phyloP scores from a whole-genome alignment of 2,329 filamentous ascomycete genomes.

The Fusarium tjaetaba region DNA sequence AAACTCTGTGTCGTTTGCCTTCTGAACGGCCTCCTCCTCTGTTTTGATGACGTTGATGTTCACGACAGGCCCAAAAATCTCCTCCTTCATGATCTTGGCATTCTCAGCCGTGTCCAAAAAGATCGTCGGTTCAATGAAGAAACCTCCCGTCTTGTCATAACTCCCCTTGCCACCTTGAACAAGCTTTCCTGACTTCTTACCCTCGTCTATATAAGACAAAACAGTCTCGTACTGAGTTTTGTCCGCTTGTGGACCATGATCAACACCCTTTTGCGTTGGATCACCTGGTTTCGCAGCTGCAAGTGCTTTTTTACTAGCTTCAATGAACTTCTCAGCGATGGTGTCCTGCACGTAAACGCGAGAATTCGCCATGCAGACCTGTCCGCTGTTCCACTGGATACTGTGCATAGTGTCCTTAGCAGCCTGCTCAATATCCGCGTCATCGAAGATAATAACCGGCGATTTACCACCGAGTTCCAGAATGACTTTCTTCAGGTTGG shows the following conservation, averaged over 20 bases:
- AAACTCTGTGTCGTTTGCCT: constrained; percentile 59
- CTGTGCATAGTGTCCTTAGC: constrained; percentile 60
- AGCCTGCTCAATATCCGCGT: constrained; percentile 47
- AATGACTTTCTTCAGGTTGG: constrained; percentile 71
- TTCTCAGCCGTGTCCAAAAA: constrained; percentile 39
- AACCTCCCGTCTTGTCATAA: constrained; percentile 10
- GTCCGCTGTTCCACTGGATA: constrained; percentile 65
- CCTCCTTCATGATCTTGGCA: constrained; percentile 64
- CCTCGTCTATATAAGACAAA: constrained; percentile 24
- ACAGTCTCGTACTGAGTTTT: constrained; percentile 24
- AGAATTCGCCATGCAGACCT: constrained; percentile 69
- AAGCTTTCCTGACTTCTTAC: constrained; percentile 13
- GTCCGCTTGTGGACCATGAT: constrained; percentile 31
- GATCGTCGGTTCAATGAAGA: constrained; percentile 31
- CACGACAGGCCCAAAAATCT: constrained; percentile 72
- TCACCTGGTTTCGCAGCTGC: constrained; percentile 5
- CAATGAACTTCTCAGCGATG: constrained; percentile 48
- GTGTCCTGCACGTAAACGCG: constrained; percentile 66
- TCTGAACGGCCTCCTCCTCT: constrained; percentile 47
- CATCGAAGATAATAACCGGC: constrained; percentile 71
- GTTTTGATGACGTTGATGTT: constrained; percentile 59
- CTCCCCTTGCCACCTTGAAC: constrained; percentile 20
- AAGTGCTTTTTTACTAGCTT: constrained; percentile 7
- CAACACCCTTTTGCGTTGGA: not conserved
- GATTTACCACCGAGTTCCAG: constrained; percentile 76